Evolutionary conservation across 2,329 filamentous ascomycete species (phyloP).

Genomic region (Trichothecium roseum): DNA sequence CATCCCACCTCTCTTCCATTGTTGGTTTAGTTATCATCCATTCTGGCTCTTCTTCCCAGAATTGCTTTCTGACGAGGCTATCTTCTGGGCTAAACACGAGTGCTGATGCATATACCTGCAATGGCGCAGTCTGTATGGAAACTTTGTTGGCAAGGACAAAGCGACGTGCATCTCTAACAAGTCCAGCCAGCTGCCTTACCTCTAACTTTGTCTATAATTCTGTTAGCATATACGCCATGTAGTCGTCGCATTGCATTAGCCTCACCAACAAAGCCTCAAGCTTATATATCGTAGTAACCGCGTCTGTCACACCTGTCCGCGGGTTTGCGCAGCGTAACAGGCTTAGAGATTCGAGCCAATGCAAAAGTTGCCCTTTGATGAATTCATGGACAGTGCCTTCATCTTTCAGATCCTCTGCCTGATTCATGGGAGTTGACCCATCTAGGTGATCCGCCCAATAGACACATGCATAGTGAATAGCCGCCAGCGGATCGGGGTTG

Average conservation of each 20-base stretch:
- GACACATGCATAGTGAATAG: conserved; percentile 8
- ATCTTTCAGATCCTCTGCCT: conserved; percentile 9
- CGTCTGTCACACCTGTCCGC: no score
- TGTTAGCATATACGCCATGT: no score
- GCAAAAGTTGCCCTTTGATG: conserved; percentile 22
- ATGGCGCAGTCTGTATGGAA: no score
- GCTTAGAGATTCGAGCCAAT: conserved; percentile 33
- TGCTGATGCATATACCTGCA: no score
- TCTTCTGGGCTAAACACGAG: conserved; percentile 18
- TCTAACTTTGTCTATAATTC: no score
- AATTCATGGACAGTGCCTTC: conserved; percentile 17
- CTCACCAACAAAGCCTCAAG: conserved; percentile 9
- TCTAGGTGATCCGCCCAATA: conserved; percentile 12
- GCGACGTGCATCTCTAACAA: no score
- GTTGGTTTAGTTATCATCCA: conserved; percentile 6
- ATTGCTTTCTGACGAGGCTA: conserved; percentile 6
- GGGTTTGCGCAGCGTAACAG: conserved; percentile 17
- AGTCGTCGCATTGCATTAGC: no score
- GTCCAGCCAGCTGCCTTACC: no score
- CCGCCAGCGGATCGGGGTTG: conserved; percentile 8
- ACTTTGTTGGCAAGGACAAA: no score
- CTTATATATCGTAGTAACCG: conserved; percentile 10
- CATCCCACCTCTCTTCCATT: conserved; percentile 6
- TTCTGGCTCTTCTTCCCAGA: conserved; percentile 6
- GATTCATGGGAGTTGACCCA: no score